Evolutionary conservation across 306 rosid species (phyloP), one percentile per base, ranked within the genome.

Genomic region (Cucumis cinereus): DNA sequence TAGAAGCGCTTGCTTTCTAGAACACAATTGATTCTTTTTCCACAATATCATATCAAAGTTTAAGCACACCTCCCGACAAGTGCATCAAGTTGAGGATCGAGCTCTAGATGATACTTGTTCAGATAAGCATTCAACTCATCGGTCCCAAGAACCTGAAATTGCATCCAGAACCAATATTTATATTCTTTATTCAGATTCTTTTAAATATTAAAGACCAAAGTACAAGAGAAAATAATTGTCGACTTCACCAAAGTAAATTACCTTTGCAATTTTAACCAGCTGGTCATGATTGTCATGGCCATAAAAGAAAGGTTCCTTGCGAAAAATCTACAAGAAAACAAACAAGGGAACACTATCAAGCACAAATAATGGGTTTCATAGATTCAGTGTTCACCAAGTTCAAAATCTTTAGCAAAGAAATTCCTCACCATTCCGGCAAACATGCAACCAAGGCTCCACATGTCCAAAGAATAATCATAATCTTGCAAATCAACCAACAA

Each of bases 401-500:
- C 23, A 70, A 69, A 47, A 70, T 26, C 41, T 70, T 47, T 23
- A 43, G 61, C 10, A 49, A 67, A 61, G 40, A 55, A 60, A 83
- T 79, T 80, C 77, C 89, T 89, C 78, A 95, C 99, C 98, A 95
- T 95, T 86, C 99, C 99, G 56, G 99, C 98, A 86, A 95, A 95
- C 99, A 95, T 95, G 85, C 99, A 95, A 79, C 99, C 98, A 68
- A 95, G 98, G 86, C 99, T 95, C 99, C 99, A 92, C 96, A 95
- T 90, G 85, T 95, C 98, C 81, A 95, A 87, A 70, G 86, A 85
- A 76, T 85, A 74, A 53, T 85, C 88, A 77, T 82, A 80, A 50
- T 85, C 84, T 77, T 85, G 88, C 70, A 85, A 80, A 82, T 85
- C 88, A 47, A 85, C 82, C 26, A 82, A 78, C 52, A 85, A 85